These are phyloP conservation scores for Grifola frondosa DNA, from an alignment of 1,284 basidiomycete species.

Conservation along the genomic window DNA sequence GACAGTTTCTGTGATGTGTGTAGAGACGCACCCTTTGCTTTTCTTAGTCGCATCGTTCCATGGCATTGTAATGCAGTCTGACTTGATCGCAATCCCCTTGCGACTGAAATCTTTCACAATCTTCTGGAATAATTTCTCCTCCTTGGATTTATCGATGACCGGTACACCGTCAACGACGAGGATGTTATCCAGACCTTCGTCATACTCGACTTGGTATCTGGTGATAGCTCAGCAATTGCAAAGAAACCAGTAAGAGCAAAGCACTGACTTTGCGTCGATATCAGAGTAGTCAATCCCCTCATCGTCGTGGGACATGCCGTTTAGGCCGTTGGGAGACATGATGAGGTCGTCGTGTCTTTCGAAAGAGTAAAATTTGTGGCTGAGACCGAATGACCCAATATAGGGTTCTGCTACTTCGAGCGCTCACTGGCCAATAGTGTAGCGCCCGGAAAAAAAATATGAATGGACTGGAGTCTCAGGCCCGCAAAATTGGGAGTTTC, in stretches of 20 bases:
- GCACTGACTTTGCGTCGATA: conserved; percentile 85
- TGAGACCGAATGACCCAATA: neutral
- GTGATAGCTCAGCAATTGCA: conserved; percentile 10
- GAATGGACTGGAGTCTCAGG: too few species aligned
- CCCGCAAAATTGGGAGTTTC: neutral
- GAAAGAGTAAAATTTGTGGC: conserved; percentile 1
- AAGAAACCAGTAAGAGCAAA: neutral
- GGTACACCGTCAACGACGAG: conserved; percentile 87
- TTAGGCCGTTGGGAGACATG: conserved; percentile 33
- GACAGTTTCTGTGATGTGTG: neutral
- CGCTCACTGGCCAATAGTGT: too few species aligned
- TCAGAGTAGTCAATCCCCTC: conserved; percentile 91
- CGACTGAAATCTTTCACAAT: conserved; percentile 82
- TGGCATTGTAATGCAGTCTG: conserved; percentile 78
- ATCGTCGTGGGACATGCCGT: conserved; percentile 36
- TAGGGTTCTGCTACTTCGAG: neutral
- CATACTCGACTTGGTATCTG: conserved; percentile 79
- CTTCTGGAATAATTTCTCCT: conserved; percentile 74
- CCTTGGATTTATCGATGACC: conserved; percentile 80
- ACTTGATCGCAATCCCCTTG: conserved; percentile 76
- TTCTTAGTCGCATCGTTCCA: conserved; percentile 80
- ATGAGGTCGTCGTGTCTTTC: conserved; percentile 10
- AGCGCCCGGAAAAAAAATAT: too few species aligned
- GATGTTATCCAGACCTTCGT: conserved; percentile 85
- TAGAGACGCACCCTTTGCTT: conserved; percentile 76